Base-by-base conservation (phyloP, 2,329 filamentous ascomycete genomes). In the Aspergillus jensenii region DNA sequence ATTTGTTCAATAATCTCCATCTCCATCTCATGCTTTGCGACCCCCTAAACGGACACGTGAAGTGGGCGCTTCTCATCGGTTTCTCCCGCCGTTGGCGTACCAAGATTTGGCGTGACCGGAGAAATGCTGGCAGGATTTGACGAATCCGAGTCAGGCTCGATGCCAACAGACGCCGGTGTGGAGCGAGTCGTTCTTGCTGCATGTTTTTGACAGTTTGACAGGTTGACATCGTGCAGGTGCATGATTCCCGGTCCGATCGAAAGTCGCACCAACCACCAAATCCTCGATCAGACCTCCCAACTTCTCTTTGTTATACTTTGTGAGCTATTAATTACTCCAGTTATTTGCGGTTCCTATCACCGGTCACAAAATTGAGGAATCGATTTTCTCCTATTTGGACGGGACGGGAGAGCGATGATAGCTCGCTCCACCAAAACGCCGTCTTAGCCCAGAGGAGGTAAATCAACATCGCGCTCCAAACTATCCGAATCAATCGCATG, bases 31-130 rank as follows among this genome's bases (percentile, higher is more conserved):
- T 8, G 5, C 12, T 37, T 37, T 37, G 12, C 35, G 15, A n/a
- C 35, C 5, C 15, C 12, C 35, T 37, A 7, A n/a, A 37, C 35
- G 35, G 15, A 58, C 59, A 58, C 55, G 53, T 61, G 52, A 60
- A 61, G 59, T 60, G 55, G 57, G 55, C 47, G 35, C 31, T 37
- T 55, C 50, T 59, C 47, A 60, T 60, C 62, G 53, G 48, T 56
- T 55, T 59, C 47, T 61, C 56, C 62, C 59, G 62, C 55, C 55
- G 58, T 61, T 61, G 60, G 60, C 43, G 62, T 62, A 65, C 62
- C 64, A 66, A 66, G 61, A 63, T 65, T 65, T 52, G 49, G 27
- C 44, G 52, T 41, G 43, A 41, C 61, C 53, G 54, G 61, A 59
- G 61, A 60, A 63, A 58, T 54, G 55, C 40, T 52, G 58, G 48